Evolutionary conservation across 805 yeast genomes (phyloP).

Genomic region (Candida nitratophila): DNA sequence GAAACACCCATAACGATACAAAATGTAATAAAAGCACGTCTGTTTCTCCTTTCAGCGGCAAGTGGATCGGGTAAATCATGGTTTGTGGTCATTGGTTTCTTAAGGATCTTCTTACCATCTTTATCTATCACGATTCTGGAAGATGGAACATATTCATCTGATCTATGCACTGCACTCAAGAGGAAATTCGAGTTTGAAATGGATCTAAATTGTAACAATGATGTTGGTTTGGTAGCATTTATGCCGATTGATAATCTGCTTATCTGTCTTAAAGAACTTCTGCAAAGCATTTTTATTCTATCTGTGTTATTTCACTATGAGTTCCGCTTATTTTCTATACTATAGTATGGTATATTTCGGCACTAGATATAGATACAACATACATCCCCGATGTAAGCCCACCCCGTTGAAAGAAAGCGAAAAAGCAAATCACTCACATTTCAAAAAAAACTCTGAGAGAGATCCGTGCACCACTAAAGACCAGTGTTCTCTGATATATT

Average conservation of each 20-base stretch:
- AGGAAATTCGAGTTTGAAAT: background rate
- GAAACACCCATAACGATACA: conserved; percentile 46
- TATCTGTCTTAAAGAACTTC: background rate
- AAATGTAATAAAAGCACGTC: conserved; percentile 50
- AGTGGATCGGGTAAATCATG: conserved; percentile 79
- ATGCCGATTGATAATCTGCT: background rate
- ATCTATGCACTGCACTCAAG: background rate
- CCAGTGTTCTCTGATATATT: no score
- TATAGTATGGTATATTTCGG: no score
- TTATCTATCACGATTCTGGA: conserved; percentile 14
- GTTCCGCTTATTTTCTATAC: no score
- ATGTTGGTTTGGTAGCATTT: background rate
- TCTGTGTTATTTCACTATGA: no score
- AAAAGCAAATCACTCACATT: no score
- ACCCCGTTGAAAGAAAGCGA: no score
- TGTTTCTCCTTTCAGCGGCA: conserved; percentile 42
- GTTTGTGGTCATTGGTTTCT: conserved; percentile 56
- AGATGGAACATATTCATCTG: conserved; percentile 14
- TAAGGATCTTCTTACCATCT: conserved; percentile 11
- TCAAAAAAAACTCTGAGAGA: no score
- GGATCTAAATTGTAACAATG: background rate
- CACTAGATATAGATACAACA: no score
- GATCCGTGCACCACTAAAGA: no score
- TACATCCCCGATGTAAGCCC: no score
- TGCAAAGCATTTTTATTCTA: background rate